These are phyloP conservation scores for Boletus sp. DNA, from an alignment of 1,284 basidiomycete species.

Conservation along the genomic window DNA sequence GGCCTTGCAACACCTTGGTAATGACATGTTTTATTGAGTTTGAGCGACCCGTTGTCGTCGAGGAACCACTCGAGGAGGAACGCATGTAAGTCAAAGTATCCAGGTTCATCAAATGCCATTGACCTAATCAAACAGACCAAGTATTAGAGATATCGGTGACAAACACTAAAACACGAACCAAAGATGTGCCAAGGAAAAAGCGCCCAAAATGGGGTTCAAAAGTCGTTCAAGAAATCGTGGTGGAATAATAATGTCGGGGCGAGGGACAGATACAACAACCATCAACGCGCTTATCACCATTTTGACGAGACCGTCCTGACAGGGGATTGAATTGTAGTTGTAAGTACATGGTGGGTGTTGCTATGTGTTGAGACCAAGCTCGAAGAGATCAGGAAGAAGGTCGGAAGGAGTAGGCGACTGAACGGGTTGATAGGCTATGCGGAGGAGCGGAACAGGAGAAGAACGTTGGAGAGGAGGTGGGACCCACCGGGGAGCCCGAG, in stretches of 20 bases:
- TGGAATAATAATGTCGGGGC: neutral
- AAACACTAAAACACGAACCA: no score
- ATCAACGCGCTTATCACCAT: neutral
- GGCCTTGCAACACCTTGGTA: no score
- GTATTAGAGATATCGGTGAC: no score
- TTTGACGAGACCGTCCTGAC: neutral
- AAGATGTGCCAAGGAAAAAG: no score
- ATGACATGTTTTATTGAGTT: no score
- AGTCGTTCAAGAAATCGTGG: no score
- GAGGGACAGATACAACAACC: neutral
- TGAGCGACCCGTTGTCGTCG: no score
- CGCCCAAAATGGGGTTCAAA: no score
- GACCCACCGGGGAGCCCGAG: slow-evolving; percentile 54
- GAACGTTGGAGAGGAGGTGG: slow-evolving; percentile 46
- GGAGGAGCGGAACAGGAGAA: slow-evolving; percentile 71
- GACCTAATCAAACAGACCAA: no score
- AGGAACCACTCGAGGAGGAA: no score
- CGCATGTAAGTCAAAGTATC: no score
- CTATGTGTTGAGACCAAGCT: slow-evolving; percentile 87
- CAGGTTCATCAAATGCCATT: no score
- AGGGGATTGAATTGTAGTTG: neutral
- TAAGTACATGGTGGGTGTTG: slow-evolving; percentile 76
- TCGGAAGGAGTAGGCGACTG: slow-evolving; percentile 85
- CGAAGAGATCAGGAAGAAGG: slow-evolving; percentile 81
- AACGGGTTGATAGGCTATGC: slow-evolving; percentile 84